Base-by-base conservation (phyloP, 805 yeast genomes). In the Alloascoidea africana region DNA sequence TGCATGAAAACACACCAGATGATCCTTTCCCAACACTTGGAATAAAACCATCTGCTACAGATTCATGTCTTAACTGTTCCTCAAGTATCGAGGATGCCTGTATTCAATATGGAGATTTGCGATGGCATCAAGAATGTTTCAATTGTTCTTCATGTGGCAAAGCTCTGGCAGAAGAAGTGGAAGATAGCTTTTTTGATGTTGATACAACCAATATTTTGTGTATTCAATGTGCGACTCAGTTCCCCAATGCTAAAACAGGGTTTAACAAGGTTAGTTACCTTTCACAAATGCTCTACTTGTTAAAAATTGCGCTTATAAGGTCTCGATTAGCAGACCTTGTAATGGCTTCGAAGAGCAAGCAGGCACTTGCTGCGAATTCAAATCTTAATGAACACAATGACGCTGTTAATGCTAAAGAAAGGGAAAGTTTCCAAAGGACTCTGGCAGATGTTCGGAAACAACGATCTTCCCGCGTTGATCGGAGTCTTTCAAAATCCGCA, bases 31-130 rank as follows among this genome's bases (percentile, higher is more conserved):
- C 34, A 33, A 13, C 62, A 13, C 64, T 65, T 46, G 47, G 60
- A 4, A 65, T 79, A 3, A 66, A 81, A 0, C 48, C 63, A 2
- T 69, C 68, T 38, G 70, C 89, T 2, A 78, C 85, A 4, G 97
- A 89, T 53, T 65, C 73, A 2, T 91, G 98, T 58, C 60, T 60
- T 8, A 52, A 55, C 1, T 91, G 98, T 54, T 61, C 65, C 2
- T 73, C 74, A 52, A 75, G 86, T 45, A 82, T 89, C 32, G 96
- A 91, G 55, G 91, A 78, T 46, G 68, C 68, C n/a, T 89, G 97
- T 57, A 60, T 76, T 13, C 67, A 65, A 34, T 70, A 65, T 45
- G 48, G 50, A 4, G 74, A 73, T 27, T 59, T 62, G 36, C 69
- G 96, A 47, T 89, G 96, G 96, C 98, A 91, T 53, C 41, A 64